These are phyloP conservation scores for Ceratobasidium sp. DNA, from an alignment of 1,284 basidiomycete species.

Conservation along the genomic window DNA sequence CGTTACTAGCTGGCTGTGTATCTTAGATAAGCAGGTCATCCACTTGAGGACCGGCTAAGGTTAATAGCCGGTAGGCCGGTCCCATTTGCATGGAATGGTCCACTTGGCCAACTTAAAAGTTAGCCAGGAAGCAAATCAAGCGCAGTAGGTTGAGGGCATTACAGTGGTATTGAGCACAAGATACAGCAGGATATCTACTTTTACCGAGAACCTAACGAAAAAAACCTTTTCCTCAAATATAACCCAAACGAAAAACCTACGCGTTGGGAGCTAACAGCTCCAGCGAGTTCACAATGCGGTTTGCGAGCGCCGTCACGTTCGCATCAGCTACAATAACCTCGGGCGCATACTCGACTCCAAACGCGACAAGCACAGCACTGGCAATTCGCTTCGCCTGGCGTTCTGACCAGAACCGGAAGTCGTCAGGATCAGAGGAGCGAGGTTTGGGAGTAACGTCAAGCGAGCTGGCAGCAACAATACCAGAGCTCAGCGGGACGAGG, in stretches of 20 bases:
- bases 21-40: too few relatives aligned
- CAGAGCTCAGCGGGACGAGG: conserved; percentile 73
- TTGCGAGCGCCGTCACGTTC: conserved; percentile 83
- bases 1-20: too few relatives aligned
- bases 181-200: background rate
- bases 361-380: conserved; percentile 77
- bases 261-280: conserved; percentile 11
- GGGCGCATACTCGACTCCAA: conserved; percentile 86
- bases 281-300: conserved; percentile 64
- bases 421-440: conserved; percentile 78
- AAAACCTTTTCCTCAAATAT: background rate
- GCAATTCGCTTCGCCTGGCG: conserved; percentile 90
- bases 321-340: conserved; percentile 95
- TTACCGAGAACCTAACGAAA: background rate
- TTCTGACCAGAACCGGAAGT: conserved; percentile 94
- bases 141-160: background rate
- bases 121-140: too few relatives aligned
- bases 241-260: background rate
- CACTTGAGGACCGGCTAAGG: too few relatives aligned
- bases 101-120: too few relatives aligned
- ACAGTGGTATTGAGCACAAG: background rate
- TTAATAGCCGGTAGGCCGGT: too few relatives aligned
- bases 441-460: conserved; percentile 15
- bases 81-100: too few relatives aligned
- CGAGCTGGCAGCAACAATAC: conserved; percentile 49